Percentiles rank a stretch among this genome's conserved stretches.
Conservation (phyloP, 202 grass and related monocot genomes). For the Carex arenaria region DNA sequence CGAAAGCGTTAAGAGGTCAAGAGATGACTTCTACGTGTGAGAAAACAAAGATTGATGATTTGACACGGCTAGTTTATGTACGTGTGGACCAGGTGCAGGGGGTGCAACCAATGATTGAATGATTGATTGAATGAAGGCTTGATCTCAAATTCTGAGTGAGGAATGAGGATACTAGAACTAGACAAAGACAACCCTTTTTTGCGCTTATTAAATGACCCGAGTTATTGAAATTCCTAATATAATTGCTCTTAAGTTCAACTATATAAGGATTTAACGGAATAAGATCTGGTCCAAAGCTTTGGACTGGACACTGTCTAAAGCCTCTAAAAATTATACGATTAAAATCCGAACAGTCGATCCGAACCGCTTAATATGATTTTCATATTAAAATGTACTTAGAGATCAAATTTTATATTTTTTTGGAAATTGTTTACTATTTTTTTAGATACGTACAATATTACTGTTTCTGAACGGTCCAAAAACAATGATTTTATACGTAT, state of each 20-base stretch:
- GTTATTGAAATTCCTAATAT: neutral
- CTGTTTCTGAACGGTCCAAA: no score
- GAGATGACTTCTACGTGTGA: neutral
- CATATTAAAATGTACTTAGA: no score
- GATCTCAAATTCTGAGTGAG: neutral
- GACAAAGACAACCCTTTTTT: neutral
- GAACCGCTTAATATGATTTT: no score
- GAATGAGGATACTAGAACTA: neutral
- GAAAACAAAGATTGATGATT: neutral
- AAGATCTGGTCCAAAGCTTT: no score
- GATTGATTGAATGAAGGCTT: neutral
- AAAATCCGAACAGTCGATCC: no score
- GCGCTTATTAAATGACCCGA: neutral
- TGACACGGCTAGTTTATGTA: neutral
- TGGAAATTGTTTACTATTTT: no score
- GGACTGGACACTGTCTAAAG: no score
- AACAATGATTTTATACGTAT: no score
- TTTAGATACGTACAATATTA: no score
- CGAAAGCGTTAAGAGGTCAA: neutral
- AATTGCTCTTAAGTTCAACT: neutral
- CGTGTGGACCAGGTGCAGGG: neutral
- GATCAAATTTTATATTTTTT: no score
- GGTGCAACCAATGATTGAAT: neutral
- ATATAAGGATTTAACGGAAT: slow-evolving; percentile 8
- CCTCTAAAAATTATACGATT: no score